Conservation (phyloP, 768 basidiomycete species). For the Rhizopogon vulgaris region DNA sequence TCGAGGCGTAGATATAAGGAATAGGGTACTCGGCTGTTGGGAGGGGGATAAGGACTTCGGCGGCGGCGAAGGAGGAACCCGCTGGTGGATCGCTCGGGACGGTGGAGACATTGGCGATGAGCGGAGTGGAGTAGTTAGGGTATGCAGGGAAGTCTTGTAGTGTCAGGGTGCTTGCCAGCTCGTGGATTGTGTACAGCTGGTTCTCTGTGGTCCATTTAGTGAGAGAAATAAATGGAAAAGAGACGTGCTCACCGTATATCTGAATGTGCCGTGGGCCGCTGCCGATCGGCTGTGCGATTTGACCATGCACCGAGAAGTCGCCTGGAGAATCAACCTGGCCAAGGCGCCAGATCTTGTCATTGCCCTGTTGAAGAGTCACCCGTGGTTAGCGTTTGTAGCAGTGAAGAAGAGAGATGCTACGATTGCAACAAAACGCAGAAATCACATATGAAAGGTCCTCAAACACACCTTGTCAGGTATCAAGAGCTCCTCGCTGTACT, state of each 20-base stretch:
- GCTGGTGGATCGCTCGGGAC: constrained; percentile 36
- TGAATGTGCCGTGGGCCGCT: constrained; percentile 57
- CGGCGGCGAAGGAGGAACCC: constrained; percentile 41
- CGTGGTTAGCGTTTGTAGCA: background rate
- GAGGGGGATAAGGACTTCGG: constrained; percentile 56
- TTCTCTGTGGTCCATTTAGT: constrained; percentile 29
- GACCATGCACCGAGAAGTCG: constrained; percentile 49
- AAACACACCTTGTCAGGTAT: constrained; percentile 56
- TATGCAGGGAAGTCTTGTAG: constrained; percentile 43
- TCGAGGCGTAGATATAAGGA: constrained; percentile 60
- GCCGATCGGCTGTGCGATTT: constrained; percentile 54
- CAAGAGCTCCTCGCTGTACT: constrained; percentile 51
- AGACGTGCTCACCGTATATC: constrained; percentile 24
- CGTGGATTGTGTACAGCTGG: constrained; percentile 48
- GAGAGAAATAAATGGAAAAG: background rate
- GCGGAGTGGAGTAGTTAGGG: constrained; percentile 45
- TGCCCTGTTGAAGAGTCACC: constrained; percentile 36
- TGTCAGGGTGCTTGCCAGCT: constrained; percentile 50
- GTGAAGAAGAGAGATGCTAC: background rate
- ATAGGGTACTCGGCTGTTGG: constrained; percentile 39
- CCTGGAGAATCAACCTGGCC: constrained; percentile 36
- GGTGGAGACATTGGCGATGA: constrained; percentile 46
- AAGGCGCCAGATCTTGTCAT: constrained; percentile 65
- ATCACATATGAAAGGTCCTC: background rate
- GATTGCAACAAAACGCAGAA: background rate